Percentiles rank a stretch among this genome's conserved stretches.
phyloP scores from a whole-genome alignment of 176 grass and related monocot genomes.

The Miscanthus lutarioriparius region DNA sequence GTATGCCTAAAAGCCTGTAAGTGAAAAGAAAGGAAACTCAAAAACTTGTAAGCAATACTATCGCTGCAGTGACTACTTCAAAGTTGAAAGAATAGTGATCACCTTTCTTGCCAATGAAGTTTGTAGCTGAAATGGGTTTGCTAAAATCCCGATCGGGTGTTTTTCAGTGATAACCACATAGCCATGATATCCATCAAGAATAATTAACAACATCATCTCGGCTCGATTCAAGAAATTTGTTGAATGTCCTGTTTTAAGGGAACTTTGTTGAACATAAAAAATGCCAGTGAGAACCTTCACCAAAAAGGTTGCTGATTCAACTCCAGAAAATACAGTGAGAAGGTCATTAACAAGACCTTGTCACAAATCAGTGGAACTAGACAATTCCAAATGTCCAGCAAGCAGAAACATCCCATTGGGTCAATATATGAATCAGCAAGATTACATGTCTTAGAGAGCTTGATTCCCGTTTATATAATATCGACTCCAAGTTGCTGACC shows the following conservation, averaged over 20 bases:
- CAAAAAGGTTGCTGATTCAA: slow-evolving; percentile 20
- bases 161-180: slow-evolving; percentile 49
- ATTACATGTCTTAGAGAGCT: slow-evolving; percentile 26
- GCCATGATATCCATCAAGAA: slow-evolving; percentile 2
- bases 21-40: slow-evolving; percentile 15
- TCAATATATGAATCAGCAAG: slow-evolving; percentile 30
- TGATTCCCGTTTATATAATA: not conserved
- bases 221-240: not conserved
- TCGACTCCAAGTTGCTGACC: not conserved
- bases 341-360: not conserved
- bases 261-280: slow-evolving; percentile 29
- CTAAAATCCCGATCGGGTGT: slow-evolving; percentile 31
- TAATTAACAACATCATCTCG: not conserved
- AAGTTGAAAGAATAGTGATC: too few relatives aligned
- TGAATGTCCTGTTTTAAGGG: not conserved
- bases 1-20: slow-evolving; percentile 24
- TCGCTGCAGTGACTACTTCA: not conserved
- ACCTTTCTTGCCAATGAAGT: slow-evolving; percentile 40
- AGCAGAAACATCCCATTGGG: not conserved
- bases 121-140: slow-evolving; percentile 54
- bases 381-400: slow-evolving; percentile 30
- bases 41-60: not conserved
- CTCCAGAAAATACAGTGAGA: not conserved
- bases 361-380: slow-evolving; percentile 30
- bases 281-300: slow-evolving; percentile 48